Evolutionary conservation across 2,329 filamentous ascomycete genomes (phyloP).

Genomic region (Chaetomiaceae sp.): DNA sequence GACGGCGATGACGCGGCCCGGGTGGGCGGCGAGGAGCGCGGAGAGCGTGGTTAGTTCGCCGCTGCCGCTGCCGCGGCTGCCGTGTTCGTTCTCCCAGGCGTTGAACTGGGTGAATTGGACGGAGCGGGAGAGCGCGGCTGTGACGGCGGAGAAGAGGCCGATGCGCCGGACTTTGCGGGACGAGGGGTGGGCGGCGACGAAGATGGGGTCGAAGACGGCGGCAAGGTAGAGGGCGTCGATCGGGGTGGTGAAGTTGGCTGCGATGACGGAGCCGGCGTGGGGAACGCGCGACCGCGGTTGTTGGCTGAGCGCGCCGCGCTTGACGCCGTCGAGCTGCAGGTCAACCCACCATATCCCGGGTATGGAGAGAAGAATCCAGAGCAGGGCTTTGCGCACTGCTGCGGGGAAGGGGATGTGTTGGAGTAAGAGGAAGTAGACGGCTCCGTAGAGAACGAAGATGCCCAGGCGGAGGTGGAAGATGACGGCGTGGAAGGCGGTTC

Average conservation of each 20-base stretch:
- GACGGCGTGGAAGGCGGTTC: slow-evolving; percentile 60
- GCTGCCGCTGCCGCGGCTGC: slow-evolving; percentile 16
- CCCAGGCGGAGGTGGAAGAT: slow-evolving; percentile 80
- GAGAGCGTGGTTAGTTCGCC: slow-evolving; percentile 60
- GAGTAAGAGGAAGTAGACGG: slow-evolving; percentile 73
- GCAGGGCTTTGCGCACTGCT: slow-evolving; percentile 67
- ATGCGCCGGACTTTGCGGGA: slow-evolving; percentile 70
- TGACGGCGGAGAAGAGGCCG: slow-evolving; percentile 69
- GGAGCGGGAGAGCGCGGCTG: slow-evolving; percentile 61
- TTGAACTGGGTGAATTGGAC: slow-evolving; percentile 45
- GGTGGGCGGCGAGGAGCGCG: slow-evolving; percentile 61
- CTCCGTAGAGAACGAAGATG: slow-evolving; percentile 62
- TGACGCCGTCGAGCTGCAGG: slow-evolving; percentile 94
- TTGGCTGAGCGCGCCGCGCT: slow-evolving; percentile 77
- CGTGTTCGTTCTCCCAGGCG: slow-evolving; percentile 20
- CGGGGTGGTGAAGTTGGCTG: slow-evolving; percentile 85
- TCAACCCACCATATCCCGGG: slow-evolving; percentile 98
- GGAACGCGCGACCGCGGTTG: slow-evolving; percentile 72
- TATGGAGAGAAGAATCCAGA: slow-evolving; percentile 84
- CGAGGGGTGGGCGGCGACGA: slow-evolving; percentile 77
- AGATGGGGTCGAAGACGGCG: slow-evolving; percentile 93
- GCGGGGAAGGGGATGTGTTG: slow-evolving; percentile 68
- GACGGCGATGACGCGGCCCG: slow-evolving; percentile 71
- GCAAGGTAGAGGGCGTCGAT: slow-evolving; percentile 92
- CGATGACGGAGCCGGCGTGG: slow-evolving; percentile 74